phyloP scores from a whole-genome alignment of 441 rosid genomes.

The Pelargonium cotyledonis region DNA sequence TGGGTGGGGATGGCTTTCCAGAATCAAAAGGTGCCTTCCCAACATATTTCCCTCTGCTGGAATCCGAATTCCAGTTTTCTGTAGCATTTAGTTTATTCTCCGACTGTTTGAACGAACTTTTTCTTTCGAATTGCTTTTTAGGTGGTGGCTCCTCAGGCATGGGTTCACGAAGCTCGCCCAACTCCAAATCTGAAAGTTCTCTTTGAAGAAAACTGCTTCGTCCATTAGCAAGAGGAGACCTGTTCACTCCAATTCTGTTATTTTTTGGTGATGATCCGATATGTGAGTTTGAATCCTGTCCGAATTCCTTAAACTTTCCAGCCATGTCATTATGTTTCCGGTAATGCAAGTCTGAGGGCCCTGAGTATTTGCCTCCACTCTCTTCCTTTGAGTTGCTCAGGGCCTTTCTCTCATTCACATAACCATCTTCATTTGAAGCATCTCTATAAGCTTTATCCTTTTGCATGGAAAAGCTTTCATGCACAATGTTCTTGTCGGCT shows the following conservation, averaged over 20 bases:
- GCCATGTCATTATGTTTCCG: conserved; percentile 47
- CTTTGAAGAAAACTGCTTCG: conserved; percentile 54
- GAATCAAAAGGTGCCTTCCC: conserved; percentile 44
- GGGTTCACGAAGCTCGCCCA: conserved; percentile 88
- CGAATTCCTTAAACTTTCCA: conserved; percentile 50
- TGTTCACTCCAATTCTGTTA: conserved; percentile 29
- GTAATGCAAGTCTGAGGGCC: conserved; percentile 38
- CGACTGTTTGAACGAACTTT: conserved; percentile 51
- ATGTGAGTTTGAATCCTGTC: conserved; percentile 38
- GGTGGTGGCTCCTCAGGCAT: conserved; percentile 43
- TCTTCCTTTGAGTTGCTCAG: conserved; percentile 49
- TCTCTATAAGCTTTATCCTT: conserved; percentile 49
- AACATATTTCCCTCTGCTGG: conserved; percentile 46
- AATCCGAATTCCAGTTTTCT: conserved; percentile 47
- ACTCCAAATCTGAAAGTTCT: conserved; percentile 79
- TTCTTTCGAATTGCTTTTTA: conserved; percentile 56
- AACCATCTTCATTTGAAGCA: conserved; percentile 41
- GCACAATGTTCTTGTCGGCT: conserved; percentile 36
- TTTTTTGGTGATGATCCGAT: conserved; percentile 49
- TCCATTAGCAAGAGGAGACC: conserved; percentile 37
- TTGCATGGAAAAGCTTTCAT: conserved; percentile 38
- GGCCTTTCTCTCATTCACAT: conserved; percentile 41
- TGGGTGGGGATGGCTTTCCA: conserved; percentile 48
- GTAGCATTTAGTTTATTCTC: conserved; percentile 50
- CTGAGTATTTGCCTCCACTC: conserved; percentile 45